Percentiles rank a stretch among this genome's conserved stretches.
Conservation (phyloP, 2,329 filamentous ascomycete genomes). For the Ophiostoma triangulosporum region DNA sequence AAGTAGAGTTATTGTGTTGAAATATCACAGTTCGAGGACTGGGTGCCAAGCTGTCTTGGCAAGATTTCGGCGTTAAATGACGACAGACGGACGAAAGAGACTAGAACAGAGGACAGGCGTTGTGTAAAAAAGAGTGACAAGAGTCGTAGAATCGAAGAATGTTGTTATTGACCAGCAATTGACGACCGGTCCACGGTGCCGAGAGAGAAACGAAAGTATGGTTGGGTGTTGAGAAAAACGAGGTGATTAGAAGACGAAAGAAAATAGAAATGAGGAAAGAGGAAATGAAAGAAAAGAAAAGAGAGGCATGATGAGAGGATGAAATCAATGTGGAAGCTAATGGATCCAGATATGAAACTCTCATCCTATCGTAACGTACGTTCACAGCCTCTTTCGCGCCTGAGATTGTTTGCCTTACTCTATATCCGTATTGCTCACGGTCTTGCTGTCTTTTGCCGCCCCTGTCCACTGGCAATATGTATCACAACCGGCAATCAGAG, state of each 20-base stretch:
- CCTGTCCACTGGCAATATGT: background rate
- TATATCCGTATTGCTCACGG: no score
- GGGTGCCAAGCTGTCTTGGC: background rate
- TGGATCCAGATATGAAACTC: background rate
- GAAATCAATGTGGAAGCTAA: background rate
- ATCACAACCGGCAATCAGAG: background rate
- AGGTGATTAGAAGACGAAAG: conserved; percentile 1
- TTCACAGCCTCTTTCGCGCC: no score
- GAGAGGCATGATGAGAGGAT: background rate
- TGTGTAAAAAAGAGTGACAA: background rate
- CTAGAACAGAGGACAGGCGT: background rate
- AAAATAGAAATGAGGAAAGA: background rate
- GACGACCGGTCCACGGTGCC: conserved; percentile 12
- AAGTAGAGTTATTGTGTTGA: background rate
- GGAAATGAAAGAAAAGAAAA: background rate
- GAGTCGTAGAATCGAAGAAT: background rate
- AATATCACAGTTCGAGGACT: background rate
- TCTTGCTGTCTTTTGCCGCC: background rate
- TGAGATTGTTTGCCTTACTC: background rate
- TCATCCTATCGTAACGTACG: no score
- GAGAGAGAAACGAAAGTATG: conserved; percentile 2
- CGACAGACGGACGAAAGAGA: background rate
- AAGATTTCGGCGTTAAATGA: background rate
- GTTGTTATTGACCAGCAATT: conserved; percentile 14
- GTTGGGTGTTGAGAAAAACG: background rate